Percentiles rank a stretch among this genome's conserved stretches.
Conservation (phyloP, 2,329 filamentous ascomycete genomes). For the Phaeosphaeria sp. region DNA sequence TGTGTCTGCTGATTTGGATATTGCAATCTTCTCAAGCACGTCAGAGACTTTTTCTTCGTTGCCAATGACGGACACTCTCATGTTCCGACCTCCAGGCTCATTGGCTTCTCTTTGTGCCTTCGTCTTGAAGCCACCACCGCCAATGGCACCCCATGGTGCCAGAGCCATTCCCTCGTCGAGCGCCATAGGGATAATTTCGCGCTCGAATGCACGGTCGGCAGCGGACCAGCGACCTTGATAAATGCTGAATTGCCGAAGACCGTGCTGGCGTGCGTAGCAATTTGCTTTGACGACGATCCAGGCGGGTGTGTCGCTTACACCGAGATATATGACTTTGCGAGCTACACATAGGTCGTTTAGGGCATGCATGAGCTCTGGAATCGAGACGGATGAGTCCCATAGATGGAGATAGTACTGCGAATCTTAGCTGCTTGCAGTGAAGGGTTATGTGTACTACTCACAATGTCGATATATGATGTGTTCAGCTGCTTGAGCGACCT, state of each 20-base stretch:
- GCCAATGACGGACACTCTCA: conserved; percentile 46
- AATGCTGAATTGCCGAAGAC: conserved; percentile 48
- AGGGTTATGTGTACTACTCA: conserved; percentile 9
- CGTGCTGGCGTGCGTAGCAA: conserved; percentile 49
- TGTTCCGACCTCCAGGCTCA: conserved; percentile 45
- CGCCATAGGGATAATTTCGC: conserved; percentile 55
- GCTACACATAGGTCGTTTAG: conserved; percentile 51
- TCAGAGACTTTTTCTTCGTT: conserved; percentile 60
- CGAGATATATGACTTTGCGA: conserved; percentile 55
- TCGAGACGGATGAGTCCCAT: conserved; percentile 52
- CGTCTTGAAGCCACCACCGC: conserved; percentile 52
- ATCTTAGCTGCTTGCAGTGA: conserved; percentile 42
- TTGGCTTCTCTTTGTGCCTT: conserved; percentile 53
- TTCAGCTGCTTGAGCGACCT: conserved; percentile 41
- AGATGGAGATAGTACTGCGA: conserved; percentile 46
- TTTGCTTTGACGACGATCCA: conserved; percentile 44
- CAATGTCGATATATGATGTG: conserved; percentile 69
- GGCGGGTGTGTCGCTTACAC: conserved; percentile 53
- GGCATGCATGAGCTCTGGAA: conserved; percentile 54
- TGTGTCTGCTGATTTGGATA: conserved; percentile 57
- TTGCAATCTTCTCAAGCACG: conserved; percentile 66
- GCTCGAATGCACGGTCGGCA: conserved; percentile 52
- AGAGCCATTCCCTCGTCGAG: conserved; percentile 51
- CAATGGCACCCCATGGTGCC: conserved; percentile 62
- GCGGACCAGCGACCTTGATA: conserved; percentile 53